Base-by-base conservation (phyloP, 2,329 filamentous ascomycete species). In the Zalaria sp. region DNA sequence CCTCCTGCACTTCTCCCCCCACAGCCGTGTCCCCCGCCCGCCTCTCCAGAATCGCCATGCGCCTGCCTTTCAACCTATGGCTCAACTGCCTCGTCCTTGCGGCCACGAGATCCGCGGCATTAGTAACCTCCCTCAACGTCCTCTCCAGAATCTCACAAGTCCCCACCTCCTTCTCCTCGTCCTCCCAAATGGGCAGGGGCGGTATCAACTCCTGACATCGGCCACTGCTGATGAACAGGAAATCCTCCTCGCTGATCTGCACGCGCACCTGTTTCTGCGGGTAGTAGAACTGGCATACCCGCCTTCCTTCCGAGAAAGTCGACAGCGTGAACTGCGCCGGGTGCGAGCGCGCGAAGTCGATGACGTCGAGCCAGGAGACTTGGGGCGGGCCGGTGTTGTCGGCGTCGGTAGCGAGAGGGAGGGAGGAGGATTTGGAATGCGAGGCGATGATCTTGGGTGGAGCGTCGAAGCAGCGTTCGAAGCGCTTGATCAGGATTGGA, bases 221-320 rank as follows among this genome's bases (percentile, higher is more conserved):
- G 27, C 86, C 85, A 34, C 83, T 88, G 42, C 79, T 77, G 49
- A 93, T 88, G 49, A 93, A 66, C 35, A 87, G 73, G 69, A 81
- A 93, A 57, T 94, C 86, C 57, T 93, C 85, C 58, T 93, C 85
- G 11, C 77, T 79, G 46, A 94, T 89, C 63, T 93, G 84, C 5
- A 93, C 81, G 38, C 83, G 75, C 49, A 80, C 73, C 46, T 87
- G 83, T 55, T 87, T 87, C 48, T 85, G 79, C 27, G 58, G 57
- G 38, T 59, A 60, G 54, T 79, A 77, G 59, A 93, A 91, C 47
- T 85, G 83, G 56, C 86, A 93, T 41, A 81, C 77, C 37, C 81
- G 74, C 41, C 74, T 65, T 18, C 82, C 81, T 49, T 83, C 80
- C 36, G 75, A 70, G 47, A 74, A 72, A 43, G 82, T 77, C 42